Evolutionary conservation across 495 filamentous ascomycete species (phyloP).

Genomic region (Xylaria grammica): DNA sequence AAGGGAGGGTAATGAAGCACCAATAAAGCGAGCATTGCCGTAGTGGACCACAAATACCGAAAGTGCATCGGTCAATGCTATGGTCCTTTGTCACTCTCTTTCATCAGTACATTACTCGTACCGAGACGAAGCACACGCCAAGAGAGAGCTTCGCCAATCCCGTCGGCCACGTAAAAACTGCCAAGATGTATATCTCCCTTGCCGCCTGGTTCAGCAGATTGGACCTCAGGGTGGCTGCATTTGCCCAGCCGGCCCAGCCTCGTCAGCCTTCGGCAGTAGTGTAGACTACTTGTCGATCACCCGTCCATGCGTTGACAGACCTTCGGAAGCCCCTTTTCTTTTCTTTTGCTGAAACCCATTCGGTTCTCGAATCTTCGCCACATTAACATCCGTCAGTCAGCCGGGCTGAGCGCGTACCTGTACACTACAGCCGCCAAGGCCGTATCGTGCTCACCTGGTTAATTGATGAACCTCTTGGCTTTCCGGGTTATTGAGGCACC

Average conservation of each 20-base stretch:
- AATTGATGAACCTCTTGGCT: conserved; percentile 3
- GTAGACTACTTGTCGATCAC: conserved; percentile 19
- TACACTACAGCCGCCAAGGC: conserved; percentile 19
- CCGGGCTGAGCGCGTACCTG: neutral
- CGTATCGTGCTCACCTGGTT: neutral
- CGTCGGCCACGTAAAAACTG: neutral
- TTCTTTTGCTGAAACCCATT: conserved; percentile 7
- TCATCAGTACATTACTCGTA: neutral
- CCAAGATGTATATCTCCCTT: conserved; percentile 4
- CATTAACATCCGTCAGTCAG: neutral
- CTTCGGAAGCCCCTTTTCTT: too few species aligned
- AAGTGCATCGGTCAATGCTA: neutral
- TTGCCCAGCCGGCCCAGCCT: conserved; percentile 17
- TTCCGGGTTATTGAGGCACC: neutral
- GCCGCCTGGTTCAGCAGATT: conserved; percentile 1
- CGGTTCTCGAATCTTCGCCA: conserved; percentile 1
- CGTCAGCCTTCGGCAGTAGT: conserved; percentile 8
- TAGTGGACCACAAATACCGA: too few species aligned
- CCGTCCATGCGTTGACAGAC: neutral
- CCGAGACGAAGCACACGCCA: neutral
- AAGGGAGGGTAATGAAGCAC: neutral
- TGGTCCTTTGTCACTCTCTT: neutral
- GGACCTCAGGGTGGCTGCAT: conserved; percentile 13
- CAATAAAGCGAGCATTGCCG: neutral
- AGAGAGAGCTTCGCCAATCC: neutral